Percentiles rank a stretch among this genome's conserved stretches.
Evolutionary conservation across 352 stramenopile genomes (phyloP).

Genomic region (Globisporangium nagaii): DNA sequence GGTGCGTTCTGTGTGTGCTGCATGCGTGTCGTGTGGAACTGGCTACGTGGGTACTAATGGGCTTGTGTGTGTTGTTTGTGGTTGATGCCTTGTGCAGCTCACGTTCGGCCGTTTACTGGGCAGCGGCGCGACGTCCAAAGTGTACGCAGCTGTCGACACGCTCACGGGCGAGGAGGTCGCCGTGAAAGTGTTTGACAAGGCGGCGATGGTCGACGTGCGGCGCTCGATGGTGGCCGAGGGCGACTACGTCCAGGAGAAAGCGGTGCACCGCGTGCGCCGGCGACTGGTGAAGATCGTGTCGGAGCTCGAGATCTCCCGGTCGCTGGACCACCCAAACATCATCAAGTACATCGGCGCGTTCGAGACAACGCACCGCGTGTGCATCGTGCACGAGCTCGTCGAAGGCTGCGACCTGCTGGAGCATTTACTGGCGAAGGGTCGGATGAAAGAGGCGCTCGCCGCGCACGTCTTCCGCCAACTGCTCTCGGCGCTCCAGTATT

Average conservation of each 20-base stretch:
- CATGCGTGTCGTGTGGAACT: background rate
- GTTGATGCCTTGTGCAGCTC: conserved; percentile 29
- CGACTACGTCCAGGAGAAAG: conserved; percentile 52
- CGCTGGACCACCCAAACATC: conserved; percentile 72
- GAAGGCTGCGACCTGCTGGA: conserved; percentile 70
- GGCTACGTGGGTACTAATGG: background rate
- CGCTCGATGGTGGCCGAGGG: conserved; percentile 73
- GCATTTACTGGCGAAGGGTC: conserved; percentile 61
- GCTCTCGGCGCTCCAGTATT: conserved; percentile 90
- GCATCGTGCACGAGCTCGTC: conserved; percentile 76
- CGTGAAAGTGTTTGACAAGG: conserved; percentile 84
- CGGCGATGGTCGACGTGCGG: conserved; percentile 67
- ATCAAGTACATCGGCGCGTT: conserved; percentile 70
- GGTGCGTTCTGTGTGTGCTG: conserved; percentile 17
- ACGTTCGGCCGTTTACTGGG: conserved; percentile 57
- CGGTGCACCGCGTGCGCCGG: conserved; percentile 58
- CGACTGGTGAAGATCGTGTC: conserved; percentile 75
- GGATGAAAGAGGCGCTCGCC: conserved; percentile 59
- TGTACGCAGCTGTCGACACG: conserved; percentile 61
- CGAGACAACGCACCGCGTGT: conserved; percentile 76
- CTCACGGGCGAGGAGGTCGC: conserved; percentile 42
- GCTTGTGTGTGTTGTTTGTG: conserved; percentile 2
- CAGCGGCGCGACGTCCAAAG: conserved; percentile 69
- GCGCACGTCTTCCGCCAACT: conserved; percentile 76
- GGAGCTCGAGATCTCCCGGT: conserved; percentile 77